Evolutionary conservation across 2,329 filamentous ascomycete species (phyloP).

Genomic region (Diplodia sapinea): DNA sequence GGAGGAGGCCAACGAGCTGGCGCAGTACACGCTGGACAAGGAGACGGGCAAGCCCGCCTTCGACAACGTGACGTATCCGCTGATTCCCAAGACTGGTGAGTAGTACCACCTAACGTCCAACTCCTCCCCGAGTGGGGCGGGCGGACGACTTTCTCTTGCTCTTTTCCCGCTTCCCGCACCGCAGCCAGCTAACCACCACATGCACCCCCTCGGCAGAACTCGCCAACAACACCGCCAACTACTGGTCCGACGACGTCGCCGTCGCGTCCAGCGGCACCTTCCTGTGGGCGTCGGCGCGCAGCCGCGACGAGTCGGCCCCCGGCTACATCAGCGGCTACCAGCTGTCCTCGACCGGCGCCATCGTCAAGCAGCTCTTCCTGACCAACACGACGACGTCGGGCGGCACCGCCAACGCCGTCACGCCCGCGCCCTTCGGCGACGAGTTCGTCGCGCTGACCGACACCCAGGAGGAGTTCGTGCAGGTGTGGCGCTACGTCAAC

Average conservation of each 20-base stretch:
- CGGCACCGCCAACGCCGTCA: slow-evolving; percentile 46
- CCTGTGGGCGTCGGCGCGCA: slow-evolving; percentile 37
- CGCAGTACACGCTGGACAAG: slow-evolving; percentile 37
- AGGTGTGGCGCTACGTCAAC: slow-evolving; percentile 44
- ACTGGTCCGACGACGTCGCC: slow-evolving; percentile 39
- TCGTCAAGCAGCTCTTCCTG: slow-evolving; percentile 43
- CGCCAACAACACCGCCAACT: slow-evolving; percentile 35
- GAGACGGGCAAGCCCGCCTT: slow-evolving; percentile 26
- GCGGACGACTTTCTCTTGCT: background rate
- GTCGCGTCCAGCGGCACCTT: slow-evolving; percentile 35
- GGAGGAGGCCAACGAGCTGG: slow-evolving; percentile 38
- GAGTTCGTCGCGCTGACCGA: slow-evolving; percentile 45
- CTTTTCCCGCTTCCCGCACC: background rate
- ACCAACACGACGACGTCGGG: slow-evolving; percentile 43
- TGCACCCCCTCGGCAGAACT: slow-evolving; percentile 7
- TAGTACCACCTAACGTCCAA: background rate
- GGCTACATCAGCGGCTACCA: slow-evolving; percentile 47
- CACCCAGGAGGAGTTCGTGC: slow-evolving; percentile 44
- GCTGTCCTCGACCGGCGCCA: slow-evolving; percentile 39
- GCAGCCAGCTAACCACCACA: background rate
- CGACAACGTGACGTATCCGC: slow-evolving; percentile 33
- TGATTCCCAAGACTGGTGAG: slow-evolving; percentile 34
- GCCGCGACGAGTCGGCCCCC: slow-evolving; percentile 32
- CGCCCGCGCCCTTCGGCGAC: slow-evolving; percentile 44
- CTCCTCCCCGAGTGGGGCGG: too few species aligned